Base-by-base conservation (phyloP, 495 filamentous ascomycete genomes). In the Neurospora tetrasperma region DNA sequence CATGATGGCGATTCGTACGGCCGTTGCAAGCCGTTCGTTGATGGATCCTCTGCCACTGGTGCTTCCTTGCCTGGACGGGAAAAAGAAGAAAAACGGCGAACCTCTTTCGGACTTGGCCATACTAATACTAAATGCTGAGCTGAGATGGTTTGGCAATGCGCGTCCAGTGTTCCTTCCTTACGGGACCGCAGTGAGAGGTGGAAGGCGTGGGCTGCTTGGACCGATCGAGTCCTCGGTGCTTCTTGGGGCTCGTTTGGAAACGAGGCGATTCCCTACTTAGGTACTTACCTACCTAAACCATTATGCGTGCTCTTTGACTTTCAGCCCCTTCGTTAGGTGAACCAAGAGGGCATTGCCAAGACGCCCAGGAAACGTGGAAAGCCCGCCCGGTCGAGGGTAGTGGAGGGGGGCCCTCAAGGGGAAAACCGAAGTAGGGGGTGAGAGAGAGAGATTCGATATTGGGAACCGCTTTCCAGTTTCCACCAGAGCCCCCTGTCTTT, bases 121-220 rank as follows among this genome's bases (percentile, higher is more conserved):
- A 31, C 27, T 31, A 31, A 31, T 31, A 31, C 27, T 31, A 6
- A 38, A 38, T 31, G 54, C 35, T 66, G 27, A 66, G 54, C 54
- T 69, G 59, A 69, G 62, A 39, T 71, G 39, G 72, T 27, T 35
- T 43, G 27, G n/a, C n/a, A 38, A 16, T 59, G 70, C 69, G 71
- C 42, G 70, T 70, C 73, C 75, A 78, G 76, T 71, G 70, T n/a
- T n/a, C n/a, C n/a, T n/a, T n/a, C n/a, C n/a, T 76, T 76, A 69
- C 68, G 74, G 73, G 75, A 62, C 48, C 48, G 11, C 48, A 59
- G 23, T 59, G 48, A 27, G 48, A 27, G 48, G 48, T 23, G 23
- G 48, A 59, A 11, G 48, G 20, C 20, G 20, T 14, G 48, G 48
- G 48, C 20, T 59, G 48, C 48, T 38, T 38, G 35, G 35, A 38